Evolutionary conservation across 2,329 filamentous ascomycete genomes (phyloP).

Genomic region (Proliferodiscus dingleyae): DNA sequence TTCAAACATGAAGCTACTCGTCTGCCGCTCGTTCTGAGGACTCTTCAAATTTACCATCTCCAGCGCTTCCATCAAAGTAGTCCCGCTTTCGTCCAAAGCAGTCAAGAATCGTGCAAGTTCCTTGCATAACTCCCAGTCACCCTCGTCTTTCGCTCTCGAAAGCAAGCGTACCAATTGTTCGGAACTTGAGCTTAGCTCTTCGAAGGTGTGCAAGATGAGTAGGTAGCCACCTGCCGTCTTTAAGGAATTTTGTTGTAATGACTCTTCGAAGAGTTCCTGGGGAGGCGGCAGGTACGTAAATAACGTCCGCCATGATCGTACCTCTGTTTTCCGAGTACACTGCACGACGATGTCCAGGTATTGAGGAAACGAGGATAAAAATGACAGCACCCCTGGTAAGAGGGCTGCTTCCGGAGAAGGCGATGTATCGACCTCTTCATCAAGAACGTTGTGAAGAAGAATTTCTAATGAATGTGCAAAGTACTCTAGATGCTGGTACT

Average conservation of each 20-base stretch:
- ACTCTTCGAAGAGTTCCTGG: slow-evolving; percentile 89
- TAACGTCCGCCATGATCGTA: slow-evolving; percentile 89
- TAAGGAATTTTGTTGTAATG: slow-evolving; percentile 73
- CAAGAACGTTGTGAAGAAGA: slow-evolving; percentile 84
- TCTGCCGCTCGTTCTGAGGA: slow-evolving; percentile 30
- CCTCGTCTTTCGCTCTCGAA: slow-evolving; percentile 72
- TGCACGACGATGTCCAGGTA: slow-evolving; percentile 96
- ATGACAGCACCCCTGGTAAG: slow-evolving; percentile 57
- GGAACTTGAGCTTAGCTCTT: slow-evolving; percentile 63
- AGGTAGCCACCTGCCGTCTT: slow-evolving; percentile 96
- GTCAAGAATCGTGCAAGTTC: slow-evolving; percentile 93
- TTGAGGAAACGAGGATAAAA: slow-evolving; percentile 68
- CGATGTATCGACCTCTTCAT: slow-evolving; percentile 81
- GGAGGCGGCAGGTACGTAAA: slow-evolving; percentile 89
- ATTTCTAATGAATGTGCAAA: slow-evolving; percentile 92
- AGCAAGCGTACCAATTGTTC: slow-evolving; percentile 79
- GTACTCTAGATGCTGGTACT: slow-evolving; percentile 84
- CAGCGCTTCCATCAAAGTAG: slow-evolving; percentile 70
- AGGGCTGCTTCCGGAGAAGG: slow-evolving; percentile 59
- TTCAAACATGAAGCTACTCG: slow-evolving; percentile 36
- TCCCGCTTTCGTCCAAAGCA: slow-evolving; percentile 81
- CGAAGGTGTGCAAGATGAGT: slow-evolving; percentile 83
- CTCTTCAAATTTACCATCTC: slow-evolving; percentile 51
- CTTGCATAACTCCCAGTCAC: slow-evolving; percentile 93
- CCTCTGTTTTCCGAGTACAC: slow-evolving; percentile 94